Percentiles rank a stretch among this genome's conserved stretches.
phyloP scores from a whole-genome alignment of 192 early-diverging fungal genomes.

The Coemansia sp. region DNA sequence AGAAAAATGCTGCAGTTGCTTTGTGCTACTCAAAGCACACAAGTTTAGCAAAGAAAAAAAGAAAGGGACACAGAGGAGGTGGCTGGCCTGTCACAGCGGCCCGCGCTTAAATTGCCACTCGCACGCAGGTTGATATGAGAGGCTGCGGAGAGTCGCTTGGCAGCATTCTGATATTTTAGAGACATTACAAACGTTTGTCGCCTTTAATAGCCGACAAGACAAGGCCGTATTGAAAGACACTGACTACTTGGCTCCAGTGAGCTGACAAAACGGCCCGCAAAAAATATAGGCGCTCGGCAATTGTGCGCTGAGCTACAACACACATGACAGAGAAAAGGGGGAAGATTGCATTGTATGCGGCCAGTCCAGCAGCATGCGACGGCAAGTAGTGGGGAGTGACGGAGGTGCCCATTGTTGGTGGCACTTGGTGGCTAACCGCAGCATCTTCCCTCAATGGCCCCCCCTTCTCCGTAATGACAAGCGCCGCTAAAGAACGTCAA shows the following conservation, averaged over 20 bases:
- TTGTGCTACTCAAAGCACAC: neutral
- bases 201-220: neutral
- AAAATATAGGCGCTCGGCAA: slow-evolving; percentile 3
- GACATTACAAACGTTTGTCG: neutral
- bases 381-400: neutral
- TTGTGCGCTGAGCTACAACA: neutral
- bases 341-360: neutral
- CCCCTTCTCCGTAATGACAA: neutral
- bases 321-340: neutral
- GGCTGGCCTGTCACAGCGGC: neutral
- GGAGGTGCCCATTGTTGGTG: neutral
- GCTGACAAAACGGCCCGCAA: neutral
- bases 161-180: neutral
- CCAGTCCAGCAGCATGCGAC: neutral
- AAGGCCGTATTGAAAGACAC: neutral
- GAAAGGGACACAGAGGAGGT: neutral
- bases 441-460: too few relatives aligned
- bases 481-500: neutral
- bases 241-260: neutral
- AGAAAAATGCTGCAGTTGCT: neutral
- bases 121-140: neutral
- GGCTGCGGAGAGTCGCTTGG: neutral
- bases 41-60: neutral
- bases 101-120: neutral
- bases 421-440: neutral